phyloP scores from a whole-genome alignment of 768 basidiomycete species.

The Lactarius akahatsu region DNA sequence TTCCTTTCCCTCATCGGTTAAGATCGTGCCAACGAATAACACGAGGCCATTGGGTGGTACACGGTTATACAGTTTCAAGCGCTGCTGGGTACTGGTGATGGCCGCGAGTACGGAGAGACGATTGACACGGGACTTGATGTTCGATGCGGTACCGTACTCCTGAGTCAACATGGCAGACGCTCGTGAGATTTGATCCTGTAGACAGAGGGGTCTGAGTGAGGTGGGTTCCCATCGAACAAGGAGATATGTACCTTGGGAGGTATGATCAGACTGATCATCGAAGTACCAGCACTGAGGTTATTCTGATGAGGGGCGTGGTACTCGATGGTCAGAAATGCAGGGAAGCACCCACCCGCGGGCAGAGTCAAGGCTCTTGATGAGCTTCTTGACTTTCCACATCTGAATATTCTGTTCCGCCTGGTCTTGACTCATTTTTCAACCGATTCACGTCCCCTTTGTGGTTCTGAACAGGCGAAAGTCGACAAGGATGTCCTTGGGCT shows the following conservation, averaged over 20 bases:
- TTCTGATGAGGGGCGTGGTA: slow-evolving; percentile 18
- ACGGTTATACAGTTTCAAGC: slow-evolving; percentile 93
- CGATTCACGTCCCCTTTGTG: slow-evolving; percentile 15
- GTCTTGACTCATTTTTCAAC: slow-evolving; percentile 72
- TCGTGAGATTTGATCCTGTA: slow-evolving; percentile 89
- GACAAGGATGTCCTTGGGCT: slow-evolving; percentile 8
- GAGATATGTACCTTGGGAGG: slow-evolving; percentile 73
- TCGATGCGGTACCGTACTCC: slow-evolving; percentile 98
- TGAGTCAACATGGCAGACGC: slow-evolving; percentile 95
- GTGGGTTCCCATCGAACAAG: not conserved
- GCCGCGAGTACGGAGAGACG: slow-evolving; percentile 96
- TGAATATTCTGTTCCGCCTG: slow-evolving; percentile 92
- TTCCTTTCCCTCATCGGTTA: slow-evolving; percentile 98
- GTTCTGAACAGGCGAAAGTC: slow-evolving; percentile 7
- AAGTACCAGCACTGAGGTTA: slow-evolving; percentile 80
- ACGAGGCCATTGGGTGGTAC: slow-evolving; percentile 97
- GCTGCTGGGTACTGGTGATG: slow-evolving; percentile 97
- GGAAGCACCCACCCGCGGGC: slow-evolving; percentile 70
- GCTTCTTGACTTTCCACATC: slow-evolving; percentile 99
- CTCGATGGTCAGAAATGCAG: not conserved
- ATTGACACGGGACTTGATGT: slow-evolving; percentile 99
- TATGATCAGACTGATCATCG: slow-evolving; percentile 98
- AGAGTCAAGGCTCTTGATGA: slow-evolving; percentile 95
- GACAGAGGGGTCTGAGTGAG: slow-evolving; percentile 15
- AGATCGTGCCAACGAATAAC: slow-evolving; percentile 95